Percentiles rank a stretch among this genome's conserved stretches.
Evolutionary conservation across 2,329 filamentous ascomycete genomes (phyloP).

Genomic region (Fusarium stilboides): DNA sequence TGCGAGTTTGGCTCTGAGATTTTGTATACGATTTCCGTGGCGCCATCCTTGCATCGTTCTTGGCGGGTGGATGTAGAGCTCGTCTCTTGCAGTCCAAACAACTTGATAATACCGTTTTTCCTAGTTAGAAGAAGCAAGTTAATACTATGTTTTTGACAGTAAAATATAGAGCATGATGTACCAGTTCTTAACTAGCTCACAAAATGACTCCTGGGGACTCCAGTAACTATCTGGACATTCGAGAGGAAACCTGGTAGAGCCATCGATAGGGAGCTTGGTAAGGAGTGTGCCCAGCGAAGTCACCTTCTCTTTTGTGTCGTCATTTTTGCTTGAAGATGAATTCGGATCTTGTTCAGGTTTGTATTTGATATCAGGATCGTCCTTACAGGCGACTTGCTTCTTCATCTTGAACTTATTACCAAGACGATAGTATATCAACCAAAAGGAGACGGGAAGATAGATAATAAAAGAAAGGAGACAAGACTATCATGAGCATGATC

Average conservation of each 20-base stretch:
- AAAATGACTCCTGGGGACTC: conserved; percentile 49
- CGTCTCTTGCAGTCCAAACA: conserved; percentile 40
- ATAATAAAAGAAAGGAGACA: neutral
- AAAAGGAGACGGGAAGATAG: neutral
- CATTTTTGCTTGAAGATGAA: neutral
- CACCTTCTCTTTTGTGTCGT: neutral
- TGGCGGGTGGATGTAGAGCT: conserved; percentile 45
- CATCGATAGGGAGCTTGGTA: neutral
- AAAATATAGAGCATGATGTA: conserved; percentile 6
- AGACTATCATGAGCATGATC: neutral
- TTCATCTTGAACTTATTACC: neutral
- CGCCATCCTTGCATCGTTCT: conserved; percentile 15
- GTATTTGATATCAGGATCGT: neutral
- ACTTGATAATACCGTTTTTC: conserved; percentile 51
- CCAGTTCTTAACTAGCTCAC: conserved; percentile 55
- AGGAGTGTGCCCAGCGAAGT: neutral
- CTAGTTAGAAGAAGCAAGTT: conserved; percentile 15
- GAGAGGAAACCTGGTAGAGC: neutral
- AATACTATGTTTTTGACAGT: neutral
- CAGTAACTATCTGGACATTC: conserved; percentile 27
- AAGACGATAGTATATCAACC: neutral
- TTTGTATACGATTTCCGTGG: conserved; percentile 51
- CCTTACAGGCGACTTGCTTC: neutral
- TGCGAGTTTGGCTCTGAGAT: conserved; percentile 18
- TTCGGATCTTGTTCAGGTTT: neutral